Percentiles rank a stretch among this genome's conserved stretches.
phyloP scores from a whole-genome alignment of 768 basidiomycete species.

The Sarcodon aspratus region DNA sequence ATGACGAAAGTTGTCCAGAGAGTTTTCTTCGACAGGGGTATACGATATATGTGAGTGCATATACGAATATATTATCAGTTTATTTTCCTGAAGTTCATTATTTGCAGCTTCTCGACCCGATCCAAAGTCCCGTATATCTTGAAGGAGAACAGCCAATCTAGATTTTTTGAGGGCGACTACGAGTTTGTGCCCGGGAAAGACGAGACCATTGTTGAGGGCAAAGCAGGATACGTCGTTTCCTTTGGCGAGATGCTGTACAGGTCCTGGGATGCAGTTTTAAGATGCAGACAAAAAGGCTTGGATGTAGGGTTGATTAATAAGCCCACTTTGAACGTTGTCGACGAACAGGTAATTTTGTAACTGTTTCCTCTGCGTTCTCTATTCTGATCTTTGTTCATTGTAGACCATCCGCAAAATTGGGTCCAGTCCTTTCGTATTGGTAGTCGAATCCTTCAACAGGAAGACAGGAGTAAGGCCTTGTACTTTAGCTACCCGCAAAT shows the following conservation, averaged over 20 bases:
- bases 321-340: conserved; percentile 70
- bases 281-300: conserved; percentile 57
- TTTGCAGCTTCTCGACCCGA: conserved; percentile 59
- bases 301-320: conserved; percentile 86
- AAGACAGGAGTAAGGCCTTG: conserved; percentile 58
- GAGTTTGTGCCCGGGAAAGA: conserved; percentile 79
- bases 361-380: not conserved
- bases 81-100: not conserved
- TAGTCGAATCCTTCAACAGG: conserved; percentile 80
- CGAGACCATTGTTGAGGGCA: conserved; percentile 70
- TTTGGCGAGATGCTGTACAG: conserved; percentile 86
- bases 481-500: not conserved
- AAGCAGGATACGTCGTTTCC: conserved; percentile 70
- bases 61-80: not conserved
- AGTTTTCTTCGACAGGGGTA: conserved; percentile 74
- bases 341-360: conserved; percentile 47
- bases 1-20: conserved; percentile 68
- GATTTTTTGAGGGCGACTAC: conserved; percentile 60
- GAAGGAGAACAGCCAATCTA: conserved; percentile 56
- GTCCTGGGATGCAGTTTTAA: conserved; percentile 72
- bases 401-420: conserved; percentile 64
- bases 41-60: conserved; percentile 51
- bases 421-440: conserved; percentile 62
- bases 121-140: conserved; percentile 85
- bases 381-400: not conserved